Evolutionary conservation across 257 asterid species (phyloP).

Genomic region (Vinca minor): DNA sequence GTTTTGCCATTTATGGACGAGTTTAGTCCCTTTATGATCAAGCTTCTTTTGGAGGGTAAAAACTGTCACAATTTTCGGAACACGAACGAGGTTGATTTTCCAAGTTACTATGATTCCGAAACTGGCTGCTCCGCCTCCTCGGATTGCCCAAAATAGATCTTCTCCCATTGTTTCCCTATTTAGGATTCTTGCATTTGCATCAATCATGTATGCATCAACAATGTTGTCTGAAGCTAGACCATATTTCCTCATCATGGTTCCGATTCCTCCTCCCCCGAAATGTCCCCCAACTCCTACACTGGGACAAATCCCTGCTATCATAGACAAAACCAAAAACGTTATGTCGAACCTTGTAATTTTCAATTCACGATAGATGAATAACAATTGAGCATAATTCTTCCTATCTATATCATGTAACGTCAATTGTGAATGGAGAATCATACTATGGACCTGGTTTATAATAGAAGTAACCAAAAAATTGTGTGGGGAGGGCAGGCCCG

Average conservation of each 20-base stretch:
- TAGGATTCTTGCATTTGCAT: slow-evolving; percentile 17
- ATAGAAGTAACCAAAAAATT: too few species aligned
- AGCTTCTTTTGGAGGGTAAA: slow-evolving; percentile 17
- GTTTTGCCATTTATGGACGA: slow-evolving; percentile 20
- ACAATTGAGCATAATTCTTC: too few species aligned
- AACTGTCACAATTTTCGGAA: slow-evolving; percentile 16
- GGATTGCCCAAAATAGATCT: slow-evolving; percentile 11
- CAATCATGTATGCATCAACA: slow-evolving; percentile 18
- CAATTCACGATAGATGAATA: too few species aligned
- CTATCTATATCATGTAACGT: too few species aligned
- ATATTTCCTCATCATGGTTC: slow-evolving; percentile 24
- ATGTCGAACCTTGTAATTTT: too few species aligned
- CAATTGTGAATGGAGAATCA: too few species aligned
- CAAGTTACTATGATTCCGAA: slow-evolving; percentile 37
- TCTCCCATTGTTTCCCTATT: slow-evolving; percentile 29
- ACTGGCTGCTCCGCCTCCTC: slow-evolving; percentile 63
- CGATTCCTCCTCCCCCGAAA: slow-evolving; percentile 30
- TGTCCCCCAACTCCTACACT: slow-evolving; percentile 34
- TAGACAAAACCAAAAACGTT: too few species aligned
- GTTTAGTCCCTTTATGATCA: slow-evolving; percentile 11
- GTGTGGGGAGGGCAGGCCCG: too few species aligned
- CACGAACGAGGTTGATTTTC: slow-evolving; percentile 22
- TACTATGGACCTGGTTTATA: too few species aligned
- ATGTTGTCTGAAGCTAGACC: slow-evolving; percentile 24
- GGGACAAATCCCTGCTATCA: slow-evolving; percentile 23